Base-by-base conservation (phyloP, 768 basidiomycete genomes). In the Suillus weaverae region DNA sequence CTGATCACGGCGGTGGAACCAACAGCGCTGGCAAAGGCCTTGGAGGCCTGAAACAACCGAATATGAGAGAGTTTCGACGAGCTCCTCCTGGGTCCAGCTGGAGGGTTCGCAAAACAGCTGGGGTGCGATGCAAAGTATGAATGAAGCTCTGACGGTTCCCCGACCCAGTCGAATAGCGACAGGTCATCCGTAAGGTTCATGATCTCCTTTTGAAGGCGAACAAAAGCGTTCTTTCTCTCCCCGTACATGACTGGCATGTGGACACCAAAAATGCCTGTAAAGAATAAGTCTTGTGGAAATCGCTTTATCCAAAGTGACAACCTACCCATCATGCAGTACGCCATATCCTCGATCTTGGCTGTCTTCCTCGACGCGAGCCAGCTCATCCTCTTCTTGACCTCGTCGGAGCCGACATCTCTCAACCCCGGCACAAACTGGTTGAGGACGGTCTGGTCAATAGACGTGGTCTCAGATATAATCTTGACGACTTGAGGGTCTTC, bases 341-440 rank as follows among this genome's bases (percentile, higher is more conserved):
- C 72, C 60, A 54, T 71, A 60, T 77, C 76, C 50, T 76, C 76
- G 10, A 59, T 33, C 22, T 71, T 72, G 43, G 76, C 72, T 41
- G 76, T 77, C 44, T n/a, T 67, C 57, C 76, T 67, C 1, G 59
- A 62, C 2, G 74, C 70, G 62, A 73, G 70, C 76, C 76, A 77
- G 11, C 62, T 63, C 43, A 77, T 32, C 46, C 57, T 72, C 64
- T 73, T 72, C 39, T 73, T 67, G 33, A 71, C 70, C 20, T 71
- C 61, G 1, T 67, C 64, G 36, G 54, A n/a, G 54, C 54, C 54
- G 4, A 55, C 54, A 55, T 55, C n/a, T 35, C 33, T 55, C 43
- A 74, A 44, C 14, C 73, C 73, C 0, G 73, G 71, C 16, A 62
- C 67, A 60, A 74, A 73, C 41, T 71, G 36, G 26, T 66, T 63